Conservation (phyloP, 2,329 filamentous ascomycete genomes). For the Colletotrichum gloeosporioides region DNA sequence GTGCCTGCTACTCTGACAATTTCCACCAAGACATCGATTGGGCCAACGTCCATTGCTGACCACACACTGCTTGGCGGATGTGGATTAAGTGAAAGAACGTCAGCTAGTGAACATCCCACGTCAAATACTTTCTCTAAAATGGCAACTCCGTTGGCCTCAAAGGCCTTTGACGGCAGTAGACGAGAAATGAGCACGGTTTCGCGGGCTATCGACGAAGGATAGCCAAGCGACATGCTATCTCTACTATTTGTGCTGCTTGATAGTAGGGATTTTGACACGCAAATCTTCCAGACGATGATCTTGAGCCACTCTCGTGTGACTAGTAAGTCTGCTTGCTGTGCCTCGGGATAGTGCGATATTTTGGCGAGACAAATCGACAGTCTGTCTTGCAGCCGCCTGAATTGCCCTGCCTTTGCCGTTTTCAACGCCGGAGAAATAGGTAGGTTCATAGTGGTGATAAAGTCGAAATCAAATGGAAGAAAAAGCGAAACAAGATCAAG, state of each 20-base stretch:
- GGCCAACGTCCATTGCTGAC: not conserved
- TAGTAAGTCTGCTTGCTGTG: slow-evolving; percentile 30
- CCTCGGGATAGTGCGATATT: slow-evolving; percentile 17
- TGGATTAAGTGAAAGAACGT: slow-evolving; percentile 22
- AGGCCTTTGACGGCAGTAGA: slow-evolving; percentile 27
- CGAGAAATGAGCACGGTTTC: slow-evolving; percentile 28
- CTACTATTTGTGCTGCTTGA: slow-evolving; percentile 11
- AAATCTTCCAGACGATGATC: slow-evolving; percentile 31
- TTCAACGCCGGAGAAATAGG: not conserved
- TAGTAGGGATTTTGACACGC: slow-evolving; percentile 26
- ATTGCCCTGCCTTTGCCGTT: not conserved
- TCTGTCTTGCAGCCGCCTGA: not conserved
- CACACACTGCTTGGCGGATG: not conserved
- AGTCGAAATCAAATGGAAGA: slow-evolving; percentile 29
- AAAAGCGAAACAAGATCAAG: slow-evolving; percentile 33
- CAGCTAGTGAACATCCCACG: slow-evolving; percentile 35
- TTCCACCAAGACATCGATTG: not conserved
- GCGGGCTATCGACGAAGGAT: slow-evolving; percentile 29
- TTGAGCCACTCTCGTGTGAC: slow-evolving; percentile 32
- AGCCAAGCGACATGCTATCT: slow-evolving; percentile 30
- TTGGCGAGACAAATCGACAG: not conserved
- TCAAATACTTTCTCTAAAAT: slow-evolving; percentile 40
- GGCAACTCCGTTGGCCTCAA: slow-evolving; percentile 36
- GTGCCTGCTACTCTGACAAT: not conserved
- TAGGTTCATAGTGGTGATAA: slow-evolving; percentile 32